Evolutionary conservation across 768 basidiomycete genomes (phyloP).

Genomic region (Lyophyllum shimeji): DNA sequence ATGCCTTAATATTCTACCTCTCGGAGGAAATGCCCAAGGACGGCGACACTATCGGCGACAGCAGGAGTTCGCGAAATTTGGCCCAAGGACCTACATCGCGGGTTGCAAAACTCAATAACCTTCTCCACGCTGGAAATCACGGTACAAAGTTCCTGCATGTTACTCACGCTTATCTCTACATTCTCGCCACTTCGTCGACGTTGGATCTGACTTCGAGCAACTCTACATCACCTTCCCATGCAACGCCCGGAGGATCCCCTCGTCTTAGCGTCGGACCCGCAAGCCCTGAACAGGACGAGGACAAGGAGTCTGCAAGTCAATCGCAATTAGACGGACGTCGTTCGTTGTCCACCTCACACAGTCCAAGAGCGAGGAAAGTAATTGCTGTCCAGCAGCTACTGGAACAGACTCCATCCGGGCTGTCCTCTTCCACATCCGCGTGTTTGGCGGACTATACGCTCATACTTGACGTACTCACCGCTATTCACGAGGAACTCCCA

Average conservation of each 20-base stretch:
- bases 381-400: constrained; percentile 55
- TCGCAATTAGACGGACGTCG: constrained; percentile 40
- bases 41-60: constrained; percentile 50
- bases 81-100: constrained; percentile 52
- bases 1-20: constrained; percentile 74
- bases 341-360: constrained; percentile 42
- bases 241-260: constrained; percentile 26
- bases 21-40: constrained; percentile 70
- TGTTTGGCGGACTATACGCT: constrained; percentile 74
- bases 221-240: constrained; percentile 40
- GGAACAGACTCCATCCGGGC: constrained; percentile 42
- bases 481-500: constrained; percentile 73
- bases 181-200: constrained; percentile 69
- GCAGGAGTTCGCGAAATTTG: constrained; percentile 43
- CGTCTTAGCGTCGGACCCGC: constrained; percentile 32
- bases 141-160: constrained; percentile 76
- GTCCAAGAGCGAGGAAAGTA: constrained; percentile 55
- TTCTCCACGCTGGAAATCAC: constrained; percentile 57
- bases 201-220: constrained; percentile 48
- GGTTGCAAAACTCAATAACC: constrained; percentile 41
- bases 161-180: constrained; percentile 77
- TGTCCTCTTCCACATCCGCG: constrained; percentile 50
- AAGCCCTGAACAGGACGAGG: constrained; percentile 24
- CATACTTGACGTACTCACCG: constrained; percentile 64
- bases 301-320: constrained; percentile 27